phyloP scores from a whole-genome alignment of 2,329 filamentous ascomycete genomes.

The Phialemoniopsis sp. region DNA sequence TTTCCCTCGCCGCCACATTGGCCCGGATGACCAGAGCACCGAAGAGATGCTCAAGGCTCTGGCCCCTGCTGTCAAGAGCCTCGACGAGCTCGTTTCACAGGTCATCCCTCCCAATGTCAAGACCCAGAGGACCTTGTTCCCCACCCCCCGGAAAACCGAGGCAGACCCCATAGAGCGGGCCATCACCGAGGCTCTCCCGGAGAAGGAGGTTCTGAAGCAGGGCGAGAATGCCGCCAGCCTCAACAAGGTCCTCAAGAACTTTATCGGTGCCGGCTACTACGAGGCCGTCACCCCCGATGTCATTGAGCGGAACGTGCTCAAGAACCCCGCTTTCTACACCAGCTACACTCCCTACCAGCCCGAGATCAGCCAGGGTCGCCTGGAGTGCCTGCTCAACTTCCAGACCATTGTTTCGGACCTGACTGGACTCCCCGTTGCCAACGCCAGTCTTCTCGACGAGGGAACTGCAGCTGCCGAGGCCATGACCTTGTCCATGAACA shows the following conservation, averaged over 20 bases:
- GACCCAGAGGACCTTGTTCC: conserved; percentile 60
- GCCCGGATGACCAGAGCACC: conserved; percentile 66
- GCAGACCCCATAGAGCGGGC: conserved; percentile 27
- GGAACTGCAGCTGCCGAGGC: conserved; percentile 90
- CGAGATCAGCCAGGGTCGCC: conserved; percentile 90
- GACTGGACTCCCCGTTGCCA: conserved; percentile 81
- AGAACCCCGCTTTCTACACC: conserved; percentile 95
- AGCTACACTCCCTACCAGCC: conserved; percentile 97
- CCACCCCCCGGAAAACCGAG: conserved; percentile 35
- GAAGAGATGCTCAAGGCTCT: conserved; percentile 77
- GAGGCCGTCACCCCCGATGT: conserved; percentile 82
- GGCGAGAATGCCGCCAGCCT: conserved; percentile 24
- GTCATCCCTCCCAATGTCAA: conserved; percentile 80
- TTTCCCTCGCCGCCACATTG: conserved; percentile 83
- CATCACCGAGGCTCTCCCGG: conserved; percentile 42
- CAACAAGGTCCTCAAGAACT: conserved; percentile 50
- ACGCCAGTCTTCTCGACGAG: conserved; percentile 88
- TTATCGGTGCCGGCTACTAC: conserved; percentile 87
- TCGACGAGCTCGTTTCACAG: conserved; percentile 82
- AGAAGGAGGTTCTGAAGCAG: conserved; percentile 52
- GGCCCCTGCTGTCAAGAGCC: conserved; percentile 64
- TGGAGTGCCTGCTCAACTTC: conserved; percentile 92
- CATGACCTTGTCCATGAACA: conserved; percentile 87
- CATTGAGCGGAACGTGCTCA: conserved; percentile 87
- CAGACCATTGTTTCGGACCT: conserved; percentile 90